Evolutionary conservation across 2,329 filamentous ascomycete species (phyloP).

Genomic region (Calycina herbarum): DNA sequence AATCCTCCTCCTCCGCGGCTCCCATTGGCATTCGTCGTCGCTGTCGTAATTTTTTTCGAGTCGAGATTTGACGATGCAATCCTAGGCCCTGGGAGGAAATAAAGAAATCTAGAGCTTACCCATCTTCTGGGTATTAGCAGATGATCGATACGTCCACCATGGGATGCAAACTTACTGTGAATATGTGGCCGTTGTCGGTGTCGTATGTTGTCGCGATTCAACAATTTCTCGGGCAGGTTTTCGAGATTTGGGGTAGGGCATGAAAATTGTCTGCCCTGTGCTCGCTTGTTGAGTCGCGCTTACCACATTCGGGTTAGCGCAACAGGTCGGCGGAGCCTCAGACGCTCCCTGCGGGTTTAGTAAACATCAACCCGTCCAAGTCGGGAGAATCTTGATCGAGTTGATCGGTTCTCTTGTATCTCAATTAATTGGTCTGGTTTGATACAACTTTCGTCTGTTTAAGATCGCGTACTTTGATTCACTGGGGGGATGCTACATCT

Average conservation of each 20-base stretch:
- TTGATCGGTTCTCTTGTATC: conserved; percentile 3
- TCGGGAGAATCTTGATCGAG: not conserved
- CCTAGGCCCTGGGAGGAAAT: conserved; percentile 11
- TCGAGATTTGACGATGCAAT: conserved; percentile 15
- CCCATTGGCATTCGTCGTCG: not conserved
- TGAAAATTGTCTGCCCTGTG: conserved; percentile 24
- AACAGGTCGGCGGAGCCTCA: conserved; percentile 14
- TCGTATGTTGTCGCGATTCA: conserved; percentile 39
- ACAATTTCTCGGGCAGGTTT: conserved; percentile 20
- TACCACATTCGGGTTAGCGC: conserved; percentile 15
- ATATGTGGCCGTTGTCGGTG: conserved; percentile 46
- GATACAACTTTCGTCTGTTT: not conserved
- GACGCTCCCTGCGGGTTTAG: conserved; percentile 4
- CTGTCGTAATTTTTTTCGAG: conserved; percentile 6
- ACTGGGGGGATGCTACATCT: conserved; percentile 10
- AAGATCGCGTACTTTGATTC: not conserved
- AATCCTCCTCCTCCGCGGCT: not conserved
- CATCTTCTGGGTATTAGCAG: conserved; percentile 51
- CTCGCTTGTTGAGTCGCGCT: conserved; percentile 21
- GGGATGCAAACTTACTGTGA: conserved; percentile 48
- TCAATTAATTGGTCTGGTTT: conserved; percentile 1
- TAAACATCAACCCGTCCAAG: conserved; percentile 15
- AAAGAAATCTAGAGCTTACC: conserved; percentile 52
- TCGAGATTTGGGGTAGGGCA: conserved; percentile 28
- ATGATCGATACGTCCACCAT: conserved; percentile 27